These are phyloP conservation scores for Xylariales sp. DNA, from an alignment of 2,329 filamentous ascomycete genomes.

Conservation along the genomic window DNA sequence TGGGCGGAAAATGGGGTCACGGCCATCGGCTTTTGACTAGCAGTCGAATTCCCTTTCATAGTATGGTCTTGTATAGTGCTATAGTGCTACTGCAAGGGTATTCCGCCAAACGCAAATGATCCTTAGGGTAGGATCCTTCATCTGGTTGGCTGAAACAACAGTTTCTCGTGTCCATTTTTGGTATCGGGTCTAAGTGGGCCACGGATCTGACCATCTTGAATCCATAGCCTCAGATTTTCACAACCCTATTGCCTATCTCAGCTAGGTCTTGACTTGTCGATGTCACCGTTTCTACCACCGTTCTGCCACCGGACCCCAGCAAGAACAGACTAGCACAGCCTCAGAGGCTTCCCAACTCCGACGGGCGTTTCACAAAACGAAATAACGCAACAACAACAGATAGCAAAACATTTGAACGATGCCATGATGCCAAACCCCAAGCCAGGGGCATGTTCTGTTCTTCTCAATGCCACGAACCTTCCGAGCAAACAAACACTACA, in stretches of 20 bases:
- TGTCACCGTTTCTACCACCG: background rate
- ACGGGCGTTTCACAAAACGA: conserved; percentile 18
- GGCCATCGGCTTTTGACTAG: conserved; percentile 7
- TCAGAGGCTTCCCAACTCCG: conserved; percentile 12
- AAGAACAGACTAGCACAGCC: conserved; percentile 27
- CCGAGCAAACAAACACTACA: background rate
- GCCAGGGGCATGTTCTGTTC: background rate
- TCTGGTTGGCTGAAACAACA: conserved; percentile 55
- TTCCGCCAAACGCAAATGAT: conserved; percentile 44
- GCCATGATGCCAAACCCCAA: background rate
- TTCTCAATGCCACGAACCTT: conserved; percentile 7
- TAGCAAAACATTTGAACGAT: conserved; percentile 4
- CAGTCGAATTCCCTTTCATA: conserved; percentile 22
- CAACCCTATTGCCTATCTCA: conserved; percentile 34
- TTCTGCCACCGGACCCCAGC: background rate
- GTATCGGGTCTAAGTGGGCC: conserved; percentile 46
- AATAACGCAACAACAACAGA: too few relatives aligned
- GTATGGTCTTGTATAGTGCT: conserved; percentile 12
- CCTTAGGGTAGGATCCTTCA: conserved; percentile 36
- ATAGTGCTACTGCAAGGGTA: conserved; percentile 37
- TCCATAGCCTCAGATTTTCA: conserved; percentile 16
- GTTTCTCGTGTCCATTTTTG: conserved; percentile 61
- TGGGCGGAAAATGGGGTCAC: conserved; percentile 7
- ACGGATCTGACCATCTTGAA: conserved; percentile 37
- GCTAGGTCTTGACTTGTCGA: conserved; percentile 30